Conservation (phyloP, 129 eudicot species). For the Kitagawia praeruptora region DNA sequence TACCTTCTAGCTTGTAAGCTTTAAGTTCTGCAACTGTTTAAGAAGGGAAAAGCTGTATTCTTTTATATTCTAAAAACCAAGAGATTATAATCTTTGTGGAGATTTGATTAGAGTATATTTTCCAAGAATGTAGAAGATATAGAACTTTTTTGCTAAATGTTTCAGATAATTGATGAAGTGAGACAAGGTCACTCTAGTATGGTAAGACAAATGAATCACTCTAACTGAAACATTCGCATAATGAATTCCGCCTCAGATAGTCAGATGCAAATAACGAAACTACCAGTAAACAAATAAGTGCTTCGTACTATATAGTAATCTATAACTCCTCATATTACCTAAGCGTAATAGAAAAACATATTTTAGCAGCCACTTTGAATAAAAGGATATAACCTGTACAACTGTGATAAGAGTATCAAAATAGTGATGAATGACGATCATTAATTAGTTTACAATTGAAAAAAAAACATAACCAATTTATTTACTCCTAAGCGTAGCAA, state of each 20-base stretch:
- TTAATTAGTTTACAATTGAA: too few relatives aligned
- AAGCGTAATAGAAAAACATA: too few relatives aligned
- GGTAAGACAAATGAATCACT: not conserved
- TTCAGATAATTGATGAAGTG: not conserved
- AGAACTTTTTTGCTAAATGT: not conserved
- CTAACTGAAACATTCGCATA: not conserved
- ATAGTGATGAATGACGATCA: not conserved
- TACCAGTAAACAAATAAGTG: not conserved
- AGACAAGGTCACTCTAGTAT: not conserved
- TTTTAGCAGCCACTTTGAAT: not conserved
- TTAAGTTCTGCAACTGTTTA: not conserved
- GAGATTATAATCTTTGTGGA: not conserved
- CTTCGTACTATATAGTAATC: not conserved
- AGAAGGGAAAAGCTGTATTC: not conserved
- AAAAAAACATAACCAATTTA: not conserved
- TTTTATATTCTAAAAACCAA: not conserved
- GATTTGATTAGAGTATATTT: not conserved
- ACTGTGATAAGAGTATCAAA: not conserved
- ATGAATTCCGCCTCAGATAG: not conserved
- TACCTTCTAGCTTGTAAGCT: not conserved
- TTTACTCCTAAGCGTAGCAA: not conserved
- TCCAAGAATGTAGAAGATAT: not conserved
- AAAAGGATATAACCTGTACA: not conserved
- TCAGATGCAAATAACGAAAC: not conserved
- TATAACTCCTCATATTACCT: not conserved